Percentiles rank a stretch among this genome's conserved stretches.
Conservation (phyloP, 164 flowering plant genomes). For the Annona cherimola region DNA sequence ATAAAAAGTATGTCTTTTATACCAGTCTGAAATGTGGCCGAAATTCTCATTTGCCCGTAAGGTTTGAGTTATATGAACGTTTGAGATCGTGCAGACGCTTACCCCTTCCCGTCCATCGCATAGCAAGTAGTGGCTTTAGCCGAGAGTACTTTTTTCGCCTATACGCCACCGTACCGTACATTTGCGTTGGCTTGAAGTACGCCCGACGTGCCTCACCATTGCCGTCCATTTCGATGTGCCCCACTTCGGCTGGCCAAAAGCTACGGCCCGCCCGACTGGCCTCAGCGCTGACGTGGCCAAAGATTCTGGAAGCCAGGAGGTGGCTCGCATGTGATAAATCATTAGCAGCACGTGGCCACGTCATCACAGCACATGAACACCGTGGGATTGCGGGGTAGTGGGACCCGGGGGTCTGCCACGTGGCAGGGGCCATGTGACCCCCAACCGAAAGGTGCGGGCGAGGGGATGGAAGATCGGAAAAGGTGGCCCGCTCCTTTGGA, state of each 20-base stretch:
- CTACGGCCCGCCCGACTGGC: not conserved
- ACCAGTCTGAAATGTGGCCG: too few species aligned
- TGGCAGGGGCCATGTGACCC: conserved; percentile 6
- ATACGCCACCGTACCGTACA: not conserved
- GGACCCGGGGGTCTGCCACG: not conserved
- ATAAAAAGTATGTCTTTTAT: too few species aligned
- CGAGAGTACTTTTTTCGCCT: not conserved
- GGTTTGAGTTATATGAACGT: not conserved
- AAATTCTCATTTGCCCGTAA: too few species aligned
- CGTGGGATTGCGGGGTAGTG: not conserved
- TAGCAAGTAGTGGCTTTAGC: not conserved
- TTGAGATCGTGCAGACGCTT: not conserved
- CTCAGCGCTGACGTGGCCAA: not conserved
- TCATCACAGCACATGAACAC: conserved; percentile 16
- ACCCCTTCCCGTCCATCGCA: not conserved
- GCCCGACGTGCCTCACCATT: not conserved
- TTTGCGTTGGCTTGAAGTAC: not conserved
- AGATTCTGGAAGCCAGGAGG: not conserved
- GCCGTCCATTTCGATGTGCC: not conserved
- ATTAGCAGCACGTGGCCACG: conserved; percentile 20
- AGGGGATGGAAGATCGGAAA: not conserved
- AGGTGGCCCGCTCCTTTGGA: not conserved
- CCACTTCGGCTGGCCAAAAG: not conserved
- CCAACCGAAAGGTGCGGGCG: not conserved
- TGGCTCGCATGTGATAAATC: conserved; percentile 13